Conservation (phyloP, 164 flowering plant species). For the Buxus sempervirens region DNA sequence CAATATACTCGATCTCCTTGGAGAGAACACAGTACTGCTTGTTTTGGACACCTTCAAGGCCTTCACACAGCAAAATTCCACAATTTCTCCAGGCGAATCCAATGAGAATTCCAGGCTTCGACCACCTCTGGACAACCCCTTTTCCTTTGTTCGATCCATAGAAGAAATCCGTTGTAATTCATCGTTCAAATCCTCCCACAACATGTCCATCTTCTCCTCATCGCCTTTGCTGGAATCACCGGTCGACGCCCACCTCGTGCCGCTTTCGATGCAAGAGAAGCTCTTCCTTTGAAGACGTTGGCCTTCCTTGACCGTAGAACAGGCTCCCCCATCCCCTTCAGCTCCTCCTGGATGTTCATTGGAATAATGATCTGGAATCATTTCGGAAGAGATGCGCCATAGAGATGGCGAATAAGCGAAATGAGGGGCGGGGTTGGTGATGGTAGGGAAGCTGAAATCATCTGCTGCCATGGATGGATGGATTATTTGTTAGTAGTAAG, state of each 20-base stretch:
- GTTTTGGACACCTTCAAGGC: constrained; percentile 28
- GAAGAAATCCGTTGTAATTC: constrained; percentile 27
- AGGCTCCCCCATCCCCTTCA: constrained; percentile 3
- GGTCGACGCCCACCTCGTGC: neutral
- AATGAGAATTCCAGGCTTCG: neutral
- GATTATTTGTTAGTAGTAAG: neutral
- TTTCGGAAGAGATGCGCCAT: constrained; percentile 33
- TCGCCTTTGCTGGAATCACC: constrained; percentile 10
- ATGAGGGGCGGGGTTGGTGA: constrained; percentile 16
- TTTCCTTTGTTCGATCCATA: neutral
- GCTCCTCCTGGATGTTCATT: neutral
- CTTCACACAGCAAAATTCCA: constrained; percentile 25
- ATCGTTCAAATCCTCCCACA: constrained; percentile 70
- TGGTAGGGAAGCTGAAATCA: constrained; percentile 48
- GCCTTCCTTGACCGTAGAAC: too few species aligned
- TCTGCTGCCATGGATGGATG: constrained; percentile 20
- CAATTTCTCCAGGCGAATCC: neutral
- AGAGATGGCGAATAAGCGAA: constrained; percentile 33
- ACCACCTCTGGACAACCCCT: neutral
- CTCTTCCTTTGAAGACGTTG: constrained; percentile 15
- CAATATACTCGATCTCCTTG: constrained; percentile 31
- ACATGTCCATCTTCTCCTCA: constrained; percentile 63
- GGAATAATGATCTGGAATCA: constrained; percentile 11
- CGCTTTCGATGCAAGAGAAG: constrained; percentile 15
- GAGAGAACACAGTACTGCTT: constrained; percentile 16